These are phyloP conservation scores for Pythium utonaiense DNA, from an alignment of 352 stramenopile species.

Conservation along the genomic window DNA sequence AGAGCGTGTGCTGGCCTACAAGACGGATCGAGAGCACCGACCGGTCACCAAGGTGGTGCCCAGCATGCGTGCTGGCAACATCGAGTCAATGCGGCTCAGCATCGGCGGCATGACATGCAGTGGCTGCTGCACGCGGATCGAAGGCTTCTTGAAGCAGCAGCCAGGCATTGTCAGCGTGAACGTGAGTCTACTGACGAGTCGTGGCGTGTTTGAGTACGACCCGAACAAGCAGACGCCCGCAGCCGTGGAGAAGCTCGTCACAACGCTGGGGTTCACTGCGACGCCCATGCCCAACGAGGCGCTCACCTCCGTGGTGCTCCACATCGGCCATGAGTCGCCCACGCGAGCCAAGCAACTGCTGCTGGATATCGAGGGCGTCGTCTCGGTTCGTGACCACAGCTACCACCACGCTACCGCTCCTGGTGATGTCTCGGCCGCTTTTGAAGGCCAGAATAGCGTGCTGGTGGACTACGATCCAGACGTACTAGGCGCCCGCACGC, in stretches of 20 bases:
- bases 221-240: slow-evolving; percentile 44
- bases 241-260: slow-evolving; percentile 55
- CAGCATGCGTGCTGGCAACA: not conserved
- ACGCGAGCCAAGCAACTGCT: slow-evolving; percentile 24
- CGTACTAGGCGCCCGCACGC: slow-evolving; percentile 14
- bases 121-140: slow-evolving; percentile 83
- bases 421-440: not conserved
- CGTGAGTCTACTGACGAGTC: slow-evolving; percentile 61
- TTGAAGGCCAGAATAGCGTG: slow-evolving; percentile 1
- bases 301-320: slow-evolving; percentile 49
- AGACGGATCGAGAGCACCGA: not conserved
- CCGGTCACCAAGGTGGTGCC: not conserved
- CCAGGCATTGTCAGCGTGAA: slow-evolving; percentile 57
- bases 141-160: slow-evolving; percentile 55
- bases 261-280: slow-evolving; percentile 68
- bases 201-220: slow-evolving; percentile 49
- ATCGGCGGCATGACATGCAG: slow-evolving; percentile 87
- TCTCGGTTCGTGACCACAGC: slow-evolving; percentile 36
- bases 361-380: slow-evolving; percentile 36
- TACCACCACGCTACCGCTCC: slow-evolving; percentile 31
- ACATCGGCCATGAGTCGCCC: slow-evolving; percentile 32
- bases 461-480: slow-evolving; percentile 19
- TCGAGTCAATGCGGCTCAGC: slow-evolving; percentile 42
- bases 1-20: not conserved
- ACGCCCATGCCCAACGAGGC: slow-evolving; percentile 46